These are phyloP conservation scores for Tulasnella calospora DNA, from an alignment of 768 basidiomycete genomes.

Conservation along the genomic window DNA sequence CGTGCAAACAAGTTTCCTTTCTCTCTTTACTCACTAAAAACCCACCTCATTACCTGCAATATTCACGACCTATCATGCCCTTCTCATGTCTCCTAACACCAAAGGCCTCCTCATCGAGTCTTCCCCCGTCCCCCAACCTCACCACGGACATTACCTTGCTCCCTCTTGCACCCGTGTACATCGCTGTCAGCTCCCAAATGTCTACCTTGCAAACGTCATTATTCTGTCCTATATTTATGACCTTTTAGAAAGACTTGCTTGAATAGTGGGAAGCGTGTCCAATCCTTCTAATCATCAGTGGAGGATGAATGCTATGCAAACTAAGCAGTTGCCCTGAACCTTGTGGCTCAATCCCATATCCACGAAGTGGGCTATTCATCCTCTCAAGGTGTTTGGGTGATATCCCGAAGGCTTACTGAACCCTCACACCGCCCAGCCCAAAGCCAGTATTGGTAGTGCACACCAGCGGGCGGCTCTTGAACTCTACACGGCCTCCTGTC, in stretches of 20 bases:
- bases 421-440: no score
- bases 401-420: no score
- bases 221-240: conserved; percentile 6
- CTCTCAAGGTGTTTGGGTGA: no score
- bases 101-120: neutral
- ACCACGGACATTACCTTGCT: neutral
- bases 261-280: neutral
- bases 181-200: neutral
- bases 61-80: neutral
- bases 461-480: neutral
- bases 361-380: no score
- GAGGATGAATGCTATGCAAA: no score
- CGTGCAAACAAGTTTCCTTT: conserved; percentile 5
- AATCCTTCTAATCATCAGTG: no score
- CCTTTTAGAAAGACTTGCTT: neutral
- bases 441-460: no score
- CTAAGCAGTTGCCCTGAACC: no score
- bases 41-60: neutral
- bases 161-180: neutral
- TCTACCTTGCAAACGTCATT: neutral
- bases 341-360: no score
- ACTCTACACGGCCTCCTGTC: neutral
- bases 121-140: neutral
- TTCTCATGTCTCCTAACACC: neutral
- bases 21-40: conserved; percentile 22